A percentile compares a stretch with the other conserved stretches of the same genome.
Conservation (phyloP, 2,329 filamentous ascomycete genomes). For the Fusarium secorum region DNA sequence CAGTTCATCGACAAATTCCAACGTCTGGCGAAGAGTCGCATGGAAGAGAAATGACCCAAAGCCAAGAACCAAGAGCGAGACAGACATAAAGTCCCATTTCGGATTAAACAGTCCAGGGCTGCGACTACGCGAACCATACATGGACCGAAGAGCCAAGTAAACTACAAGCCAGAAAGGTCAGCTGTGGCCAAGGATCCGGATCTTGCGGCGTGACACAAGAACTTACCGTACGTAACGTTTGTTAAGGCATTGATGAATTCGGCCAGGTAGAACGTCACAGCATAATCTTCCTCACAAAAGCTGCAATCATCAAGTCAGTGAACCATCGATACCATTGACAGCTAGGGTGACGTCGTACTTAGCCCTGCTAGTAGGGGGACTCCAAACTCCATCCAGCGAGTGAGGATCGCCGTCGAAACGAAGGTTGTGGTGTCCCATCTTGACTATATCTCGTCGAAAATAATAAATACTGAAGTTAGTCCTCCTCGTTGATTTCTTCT, state of each 20-base stretch:
- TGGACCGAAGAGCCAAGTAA: conserved; percentile 52
- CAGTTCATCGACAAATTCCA: conserved; percentile 63
- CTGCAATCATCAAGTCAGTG: conserved; percentile 36
- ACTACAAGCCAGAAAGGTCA: conserved; percentile 43
- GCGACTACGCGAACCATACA: conserved; percentile 45
- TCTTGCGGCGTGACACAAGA: not conserved
- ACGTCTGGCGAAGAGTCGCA: conserved; percentile 52
- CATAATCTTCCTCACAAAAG: conserved; percentile 59
- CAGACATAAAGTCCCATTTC: conserved; percentile 52
- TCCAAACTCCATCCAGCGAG: conserved; percentile 48
- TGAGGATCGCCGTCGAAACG: conserved; percentile 48
- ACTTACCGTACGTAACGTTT: conserved; percentile 54
- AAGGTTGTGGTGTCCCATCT: conserved; percentile 47
- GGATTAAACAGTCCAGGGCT: conserved; percentile 44
- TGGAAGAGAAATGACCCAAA: conserved; percentile 55
- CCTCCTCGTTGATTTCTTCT: not conserved
- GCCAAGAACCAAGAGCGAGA: conserved; percentile 52
- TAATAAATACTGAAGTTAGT: not conserved
- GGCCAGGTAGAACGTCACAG: conserved; percentile 52
- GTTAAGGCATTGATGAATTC: conserved; percentile 56
- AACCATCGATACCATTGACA: not conserved
- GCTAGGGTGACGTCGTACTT: conserved; percentile 44
- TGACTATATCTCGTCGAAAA: not conserved
- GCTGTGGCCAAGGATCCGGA: not conserved
- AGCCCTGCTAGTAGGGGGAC: conserved; percentile 50